Percentiles rank a stretch among this genome's conserved stretches.
Evolutionary conservation across 2,329 filamentous ascomycete genomes (phyloP).

Genomic region (Fusarium armeniacum): DNA sequence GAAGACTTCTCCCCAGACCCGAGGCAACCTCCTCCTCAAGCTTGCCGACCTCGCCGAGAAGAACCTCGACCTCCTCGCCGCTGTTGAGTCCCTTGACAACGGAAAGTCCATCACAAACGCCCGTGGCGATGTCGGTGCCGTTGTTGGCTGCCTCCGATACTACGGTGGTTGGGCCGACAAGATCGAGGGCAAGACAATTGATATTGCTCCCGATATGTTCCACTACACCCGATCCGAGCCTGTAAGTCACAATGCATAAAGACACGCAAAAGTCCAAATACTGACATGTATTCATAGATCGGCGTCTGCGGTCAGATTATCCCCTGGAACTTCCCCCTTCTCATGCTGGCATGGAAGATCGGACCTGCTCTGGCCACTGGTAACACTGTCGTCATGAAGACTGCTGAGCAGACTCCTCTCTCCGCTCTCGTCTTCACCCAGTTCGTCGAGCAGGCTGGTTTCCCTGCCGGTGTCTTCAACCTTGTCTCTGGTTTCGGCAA

Average conservation of each 20-base stretch:
- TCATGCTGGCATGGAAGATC: constrained; percentile 89
- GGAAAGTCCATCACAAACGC: constrained; percentile 85
- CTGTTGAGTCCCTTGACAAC: constrained; percentile 90
- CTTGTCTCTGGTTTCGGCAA: constrained; percentile 83
- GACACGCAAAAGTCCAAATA: neutral
- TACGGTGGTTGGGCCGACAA: constrained; percentile 91
- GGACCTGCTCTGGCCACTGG: constrained; percentile 79
- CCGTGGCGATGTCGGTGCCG: constrained; percentile 78
- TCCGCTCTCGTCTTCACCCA: constrained; percentile 75
- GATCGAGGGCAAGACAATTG: constrained; percentile 88
- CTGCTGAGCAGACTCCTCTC: constrained; percentile 81
- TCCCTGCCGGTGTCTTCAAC: constrained; percentile 83
- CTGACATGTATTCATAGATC: constrained; percentile 56
- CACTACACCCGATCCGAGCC: constrained; percentile 86
- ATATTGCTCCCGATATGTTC: constrained; percentile 82
- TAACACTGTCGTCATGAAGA: constrained; percentile 81
- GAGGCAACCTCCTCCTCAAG: constrained; percentile 78
- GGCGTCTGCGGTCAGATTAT: constrained; percentile 91
- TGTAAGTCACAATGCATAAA: constrained; percentile 56
- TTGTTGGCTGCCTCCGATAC: constrained; percentile 79
- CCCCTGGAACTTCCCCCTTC: constrained; percentile 88
- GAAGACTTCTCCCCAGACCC: constrained; percentile 76
- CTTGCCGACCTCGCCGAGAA: constrained; percentile 86
- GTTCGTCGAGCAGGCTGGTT: constrained; percentile 80
- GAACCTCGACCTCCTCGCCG: constrained; percentile 80